phyloP scores from a whole-genome alignment of 192 early-diverging fungal genomes.

The Rhizoclosmatium globosum region DNA sequence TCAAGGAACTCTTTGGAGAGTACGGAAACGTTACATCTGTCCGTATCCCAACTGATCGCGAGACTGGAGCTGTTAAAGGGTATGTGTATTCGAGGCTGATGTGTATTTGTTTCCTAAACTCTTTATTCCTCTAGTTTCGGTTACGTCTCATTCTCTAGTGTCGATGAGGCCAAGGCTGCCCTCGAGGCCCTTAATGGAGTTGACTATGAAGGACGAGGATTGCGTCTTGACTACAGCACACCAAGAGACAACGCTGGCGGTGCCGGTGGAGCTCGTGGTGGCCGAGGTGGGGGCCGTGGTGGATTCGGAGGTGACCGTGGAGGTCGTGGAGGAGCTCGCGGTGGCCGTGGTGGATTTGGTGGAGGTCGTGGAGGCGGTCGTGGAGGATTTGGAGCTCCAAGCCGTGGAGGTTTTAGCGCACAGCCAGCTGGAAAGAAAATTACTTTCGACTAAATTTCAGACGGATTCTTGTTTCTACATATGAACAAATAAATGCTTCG shows the following conservation, averaged over 20 bases:
- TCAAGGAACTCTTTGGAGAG: constrained; percentile 59
- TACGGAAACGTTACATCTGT: constrained; percentile 69
- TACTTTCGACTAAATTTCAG: constrained; percentile 37
- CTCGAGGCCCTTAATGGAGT: constrained; percentile 79
- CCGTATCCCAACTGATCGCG: constrained; percentile 79
- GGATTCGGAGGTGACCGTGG: constrained; percentile 58
- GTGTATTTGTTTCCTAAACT: background rate
- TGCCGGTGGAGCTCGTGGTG: constrained; percentile 54
- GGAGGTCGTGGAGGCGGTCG: constrained; percentile 44
- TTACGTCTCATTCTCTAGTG: constrained; percentile 57
- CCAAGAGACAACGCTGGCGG: constrained; percentile 44
- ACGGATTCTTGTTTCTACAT: background rate
- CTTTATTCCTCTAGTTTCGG: constrained; percentile 43
- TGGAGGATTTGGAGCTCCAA: constrained; percentile 8
- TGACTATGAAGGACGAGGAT: constrained; percentile 80
- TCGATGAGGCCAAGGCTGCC: constrained; percentile 59
- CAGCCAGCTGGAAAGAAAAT: constrained; percentile 50
- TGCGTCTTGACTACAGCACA: constrained; percentile 87
- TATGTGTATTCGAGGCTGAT: constrained; percentile 8
- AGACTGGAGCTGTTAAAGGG: constrained; percentile 77
- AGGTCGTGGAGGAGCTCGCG: constrained; percentile 51
- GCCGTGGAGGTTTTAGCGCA: constrained; percentile 32
- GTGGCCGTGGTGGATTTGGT: constrained; percentile 57
- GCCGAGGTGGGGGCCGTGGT: constrained; percentile 53
- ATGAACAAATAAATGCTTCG: background rate